Percentiles rank a stretch among this genome's conserved stretches.
phyloP scores from a whole-genome alignment of 805 yeast genomes.

The Kodamaea jinghongensis region DNA sequence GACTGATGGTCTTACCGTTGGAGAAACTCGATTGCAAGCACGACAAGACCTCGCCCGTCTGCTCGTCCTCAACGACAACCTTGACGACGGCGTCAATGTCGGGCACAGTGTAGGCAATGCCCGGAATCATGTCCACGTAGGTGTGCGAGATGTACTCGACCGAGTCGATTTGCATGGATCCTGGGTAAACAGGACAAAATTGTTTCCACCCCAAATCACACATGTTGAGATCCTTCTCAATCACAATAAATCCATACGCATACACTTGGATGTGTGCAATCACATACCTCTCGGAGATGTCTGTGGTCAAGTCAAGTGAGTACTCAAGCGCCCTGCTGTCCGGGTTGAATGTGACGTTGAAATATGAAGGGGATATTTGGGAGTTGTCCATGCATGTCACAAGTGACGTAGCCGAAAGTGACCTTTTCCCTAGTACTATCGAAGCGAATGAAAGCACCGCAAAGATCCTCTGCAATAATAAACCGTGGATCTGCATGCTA shows the following conservation, averaged over 20 bases:
- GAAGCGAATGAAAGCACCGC: slow-evolving; percentile 6
- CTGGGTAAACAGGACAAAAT: slow-evolving; percentile 87
- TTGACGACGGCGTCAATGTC: slow-evolving; percentile 79
- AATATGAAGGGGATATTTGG: slow-evolving; percentile 66
- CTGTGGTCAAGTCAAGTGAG: slow-evolving; percentile 66
- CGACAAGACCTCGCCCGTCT: slow-evolving; percentile 49
- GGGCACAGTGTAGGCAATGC: slow-evolving; percentile 82
- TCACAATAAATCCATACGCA: slow-evolving; percentile 81
- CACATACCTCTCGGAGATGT: slow-evolving; percentile 57
- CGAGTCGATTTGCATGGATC: slow-evolving; percentile 73
- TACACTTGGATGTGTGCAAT: slow-evolving; percentile 69
- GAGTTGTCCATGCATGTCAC: slow-evolving; percentile 85
- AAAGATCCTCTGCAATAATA: background rate
- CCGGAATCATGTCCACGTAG: slow-evolving; percentile 65
- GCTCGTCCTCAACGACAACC: slow-evolving; percentile 44
- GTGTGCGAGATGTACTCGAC: slow-evolving; percentile 52
- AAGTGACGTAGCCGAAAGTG: slow-evolving; percentile 63
- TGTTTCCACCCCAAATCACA: slow-evolving; percentile 76
- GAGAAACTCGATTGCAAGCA: slow-evolving; percentile 74
- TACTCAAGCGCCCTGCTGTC: slow-evolving; percentile 65
- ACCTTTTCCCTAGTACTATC: slow-evolving; percentile 19
- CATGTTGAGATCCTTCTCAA: slow-evolving; percentile 55
- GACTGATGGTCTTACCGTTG: slow-evolving; percentile 75
- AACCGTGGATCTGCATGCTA: background rate
- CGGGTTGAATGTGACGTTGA: slow-evolving; percentile 75